Conservation (phyloP, 2,329 filamentous ascomycete genomes). For the Clonostachys sp. region DNA sequence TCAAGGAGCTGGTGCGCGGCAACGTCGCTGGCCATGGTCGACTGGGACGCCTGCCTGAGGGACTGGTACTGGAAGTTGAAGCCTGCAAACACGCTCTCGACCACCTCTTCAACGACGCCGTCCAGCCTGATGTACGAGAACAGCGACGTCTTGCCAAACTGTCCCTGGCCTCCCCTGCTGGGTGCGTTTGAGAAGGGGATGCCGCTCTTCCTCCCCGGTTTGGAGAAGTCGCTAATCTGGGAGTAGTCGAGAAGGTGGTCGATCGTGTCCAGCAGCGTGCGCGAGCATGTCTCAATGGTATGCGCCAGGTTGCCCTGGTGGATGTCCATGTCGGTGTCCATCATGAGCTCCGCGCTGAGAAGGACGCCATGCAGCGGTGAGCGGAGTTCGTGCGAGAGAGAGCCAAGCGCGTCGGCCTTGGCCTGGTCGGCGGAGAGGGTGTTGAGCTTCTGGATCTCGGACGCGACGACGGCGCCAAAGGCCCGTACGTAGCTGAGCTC, state of each 20-base stretch:
- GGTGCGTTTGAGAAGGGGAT: not conserved
- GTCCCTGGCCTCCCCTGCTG: not conserved
- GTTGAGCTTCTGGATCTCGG: constrained; percentile 44
- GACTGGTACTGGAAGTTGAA: constrained; percentile 27
- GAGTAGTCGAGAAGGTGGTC: constrained; percentile 50
- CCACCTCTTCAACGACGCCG: constrained; percentile 32
- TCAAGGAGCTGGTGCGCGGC: constrained; percentile 1
- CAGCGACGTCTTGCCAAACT: constrained; percentile 15
- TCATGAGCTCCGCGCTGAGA: constrained; percentile 45
- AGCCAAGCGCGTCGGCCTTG: constrained; percentile 55
- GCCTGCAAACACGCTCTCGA: constrained; percentile 41
- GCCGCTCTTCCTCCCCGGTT: not conserved
- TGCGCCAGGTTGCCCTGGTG: constrained; percentile 41
- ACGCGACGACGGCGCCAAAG: constrained; percentile 50
- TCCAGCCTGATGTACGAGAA: constrained; percentile 8
- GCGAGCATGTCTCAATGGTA: constrained; percentile 44
- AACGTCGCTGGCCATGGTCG: not conserved
- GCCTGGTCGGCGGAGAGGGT: constrained; percentile 32
- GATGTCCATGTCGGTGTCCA: constrained; percentile 40
- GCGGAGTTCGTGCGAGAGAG: constrained; percentile 56
- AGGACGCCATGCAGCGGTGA: constrained; percentile 58
- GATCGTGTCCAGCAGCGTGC: constrained; percentile 44
- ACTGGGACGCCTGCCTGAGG: not conserved
- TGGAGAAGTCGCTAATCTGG: constrained; percentile 41
- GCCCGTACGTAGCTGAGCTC: constrained; percentile 47